Evolutionary conservation across 495 filamentous ascomycete genomes (phyloP).

Genomic region (Aspergillus ellipticus): DNA sequence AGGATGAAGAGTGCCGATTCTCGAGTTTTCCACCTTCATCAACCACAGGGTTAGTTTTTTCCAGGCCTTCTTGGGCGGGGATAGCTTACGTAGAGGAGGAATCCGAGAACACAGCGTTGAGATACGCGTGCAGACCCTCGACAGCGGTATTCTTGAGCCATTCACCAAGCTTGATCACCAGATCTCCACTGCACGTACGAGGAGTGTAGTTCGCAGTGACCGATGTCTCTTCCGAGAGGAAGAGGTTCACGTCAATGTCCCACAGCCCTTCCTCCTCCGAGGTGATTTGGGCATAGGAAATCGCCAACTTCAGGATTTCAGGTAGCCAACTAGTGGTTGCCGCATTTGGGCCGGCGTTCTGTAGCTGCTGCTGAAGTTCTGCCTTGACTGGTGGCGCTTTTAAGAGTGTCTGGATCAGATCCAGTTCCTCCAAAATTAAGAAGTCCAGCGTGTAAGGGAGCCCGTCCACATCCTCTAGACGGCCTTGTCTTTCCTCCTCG

Average conservation of each 20-base stretch:
- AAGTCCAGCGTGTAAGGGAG: conserved; percentile 96
- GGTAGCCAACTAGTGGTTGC: conserved; percentile 63
- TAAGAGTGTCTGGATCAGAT: conserved; percentile 84
- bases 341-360: conserved; percentile 53
- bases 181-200: conserved; percentile 82
- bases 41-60: conserved; percentile 24
- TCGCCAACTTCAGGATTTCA: conserved; percentile 77
- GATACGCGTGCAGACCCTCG: conserved; percentile 70
- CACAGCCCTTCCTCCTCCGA: conserved; percentile 90
- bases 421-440: conserved; percentile 85
- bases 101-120: conserved; percentile 61
- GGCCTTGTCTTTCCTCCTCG: conserved; percentile 75
- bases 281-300: conserved; percentile 86
- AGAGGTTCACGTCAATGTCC: conserved; percentile 94
- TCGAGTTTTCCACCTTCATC: conserved; percentile 56
- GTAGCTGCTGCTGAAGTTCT: conserved; percentile 72
- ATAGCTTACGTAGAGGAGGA: conserved; percentile 49
- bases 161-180: conserved; percentile 89
- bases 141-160: conserved; percentile 70
- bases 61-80: not conserved
- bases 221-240: conserved; percentile 89
- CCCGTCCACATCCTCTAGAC: conserved; percentile 83
- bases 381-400: conserved; percentile 79
- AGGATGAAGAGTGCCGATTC: conserved; percentile 83
- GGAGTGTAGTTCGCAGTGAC: conserved; percentile 97